Percentiles rank a stretch among this genome's conserved stretches.
phyloP scores from a whole-genome alignment of 23 red algal species.

The Gracilaria domingensis region DNA sequence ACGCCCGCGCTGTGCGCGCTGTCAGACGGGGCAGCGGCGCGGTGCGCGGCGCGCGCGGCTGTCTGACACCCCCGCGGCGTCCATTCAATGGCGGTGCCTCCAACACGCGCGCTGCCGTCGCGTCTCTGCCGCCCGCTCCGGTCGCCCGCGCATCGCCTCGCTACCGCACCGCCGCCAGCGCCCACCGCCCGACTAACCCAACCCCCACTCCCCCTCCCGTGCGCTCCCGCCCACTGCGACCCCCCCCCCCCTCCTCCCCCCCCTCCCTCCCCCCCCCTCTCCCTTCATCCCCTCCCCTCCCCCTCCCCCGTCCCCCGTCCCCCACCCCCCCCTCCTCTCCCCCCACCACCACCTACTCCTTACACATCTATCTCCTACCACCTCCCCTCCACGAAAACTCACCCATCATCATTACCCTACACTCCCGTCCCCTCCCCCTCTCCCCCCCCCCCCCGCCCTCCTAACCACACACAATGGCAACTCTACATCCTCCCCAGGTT shows the following conservation, averaged over 20 bases:
- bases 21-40: too few relatives aligned
- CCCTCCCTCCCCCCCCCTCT: neutral
- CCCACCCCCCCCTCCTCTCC: neutral
- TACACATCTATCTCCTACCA: too few relatives aligned
- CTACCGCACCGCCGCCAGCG: slow-evolving; percentile 22
- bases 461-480: slow-evolving; percentile 21
- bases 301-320: neutral
- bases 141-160: slow-evolving; percentile 21
- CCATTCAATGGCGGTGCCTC: slow-evolving; percentile 28
- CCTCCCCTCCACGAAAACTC: neutral
- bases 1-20: neutral
- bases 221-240: neutral
- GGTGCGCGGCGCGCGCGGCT: neutral
- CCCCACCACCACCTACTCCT: neutral
- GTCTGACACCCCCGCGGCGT: slow-evolving; percentile 39
- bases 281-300: neutral
- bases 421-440: neutral
- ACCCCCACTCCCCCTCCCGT: neutral
- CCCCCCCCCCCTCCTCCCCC: slow-evolving; percentile 8
- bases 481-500: slow-evolving; percentile 36
- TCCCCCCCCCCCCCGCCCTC: slow-evolving; percentile 17
- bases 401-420: neutral
- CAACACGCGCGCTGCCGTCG: slow-evolving; percentile 1
- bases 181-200: neutral
- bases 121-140: slow-evolving; percentile 24